A percentile compares a stretch with the other conserved stretches of the same genome.
Evolutionary conservation across 495 filamentous ascomycete species (phyloP).

Genomic region (Neurospora sp.): DNA sequence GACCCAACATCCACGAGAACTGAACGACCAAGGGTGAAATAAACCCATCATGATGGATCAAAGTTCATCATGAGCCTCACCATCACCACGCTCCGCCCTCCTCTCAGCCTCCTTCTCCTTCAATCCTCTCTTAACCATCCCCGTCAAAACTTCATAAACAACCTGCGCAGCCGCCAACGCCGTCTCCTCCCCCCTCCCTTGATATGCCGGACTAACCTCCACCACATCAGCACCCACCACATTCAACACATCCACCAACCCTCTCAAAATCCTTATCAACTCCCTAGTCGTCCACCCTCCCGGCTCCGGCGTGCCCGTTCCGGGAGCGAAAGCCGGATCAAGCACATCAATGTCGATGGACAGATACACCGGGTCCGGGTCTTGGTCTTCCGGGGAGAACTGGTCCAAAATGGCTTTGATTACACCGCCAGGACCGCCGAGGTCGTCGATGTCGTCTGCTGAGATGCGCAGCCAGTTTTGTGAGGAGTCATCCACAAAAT

Average conservation of each 20-base stretch:
- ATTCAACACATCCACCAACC: conserved; percentile 54
- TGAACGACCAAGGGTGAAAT: neutral
- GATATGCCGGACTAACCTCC: conserved; percentile 80
- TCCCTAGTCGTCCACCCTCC: conserved; percentile 69
- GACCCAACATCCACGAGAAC: neutral
- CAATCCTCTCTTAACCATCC: conserved; percentile 57
- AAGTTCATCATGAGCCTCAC: conserved; percentile 21
- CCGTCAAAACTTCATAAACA: conserved; percentile 72
- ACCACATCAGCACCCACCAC: conserved; percentile 71
- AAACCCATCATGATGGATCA: conserved; percentile 7
- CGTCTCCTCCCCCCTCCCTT: conserved; percentile 74
- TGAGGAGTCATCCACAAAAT: conserved; percentile 52
- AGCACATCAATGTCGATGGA: conserved; percentile 68
- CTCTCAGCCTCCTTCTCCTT: conserved; percentile 4
- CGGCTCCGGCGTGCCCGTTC: conserved; percentile 64
- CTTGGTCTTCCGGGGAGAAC: conserved; percentile 31
- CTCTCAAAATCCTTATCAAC: conserved; percentile 59
- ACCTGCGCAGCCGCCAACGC: conserved; percentile 76
- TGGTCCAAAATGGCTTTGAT: conserved; percentile 47
- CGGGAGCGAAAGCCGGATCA: conserved; percentile 61
- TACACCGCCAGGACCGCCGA: conserved; percentile 44
- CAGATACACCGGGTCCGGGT: conserved; percentile 57
- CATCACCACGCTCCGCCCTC: conserved; percentile 7
- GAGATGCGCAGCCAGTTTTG: conserved; percentile 59
- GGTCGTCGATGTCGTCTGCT: conserved; percentile 63